Conservation (phyloP, 139 green algal species). For the Picochlorum sp. region DNA sequence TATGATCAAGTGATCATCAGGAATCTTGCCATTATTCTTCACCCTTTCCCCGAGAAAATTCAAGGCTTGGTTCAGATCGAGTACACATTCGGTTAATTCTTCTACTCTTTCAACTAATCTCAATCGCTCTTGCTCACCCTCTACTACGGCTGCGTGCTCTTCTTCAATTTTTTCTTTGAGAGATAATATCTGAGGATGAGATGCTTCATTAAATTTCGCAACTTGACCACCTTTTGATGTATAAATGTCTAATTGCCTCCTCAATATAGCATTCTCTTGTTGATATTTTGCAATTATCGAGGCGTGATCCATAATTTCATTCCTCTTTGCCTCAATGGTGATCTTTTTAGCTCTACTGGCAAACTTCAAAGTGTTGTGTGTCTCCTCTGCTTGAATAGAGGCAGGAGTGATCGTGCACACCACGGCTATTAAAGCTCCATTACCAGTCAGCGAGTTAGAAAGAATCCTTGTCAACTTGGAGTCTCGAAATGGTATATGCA, state of each 20-base stretch:
- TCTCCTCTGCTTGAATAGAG: slow-evolving; percentile 76
- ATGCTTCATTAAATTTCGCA: slow-evolving; percentile 17
- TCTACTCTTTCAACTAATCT: slow-evolving; percentile 10
- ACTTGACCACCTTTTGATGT: slow-evolving; percentile 17
- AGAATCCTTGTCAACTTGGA: slow-evolving; percentile 82
- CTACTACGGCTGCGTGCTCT: slow-evolving; percentile 39
- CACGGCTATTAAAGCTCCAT: slow-evolving; percentile 57
- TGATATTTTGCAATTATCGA: slow-evolving; percentile 74
- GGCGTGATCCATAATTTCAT: slow-evolving; percentile 70
- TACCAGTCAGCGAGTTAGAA: slow-evolving; percentile 30
- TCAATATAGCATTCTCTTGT: slow-evolving; percentile 65
- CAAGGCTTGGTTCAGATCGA: slow-evolving; percentile 4
- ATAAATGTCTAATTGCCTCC: slow-evolving; percentile 56
- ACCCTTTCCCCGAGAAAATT: neutral
- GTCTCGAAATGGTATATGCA: slow-evolving; percentile 79
- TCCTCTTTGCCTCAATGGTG: slow-evolving; percentile 23
- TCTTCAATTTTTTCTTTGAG: slow-evolving; percentile 59
- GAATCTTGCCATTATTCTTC: neutral
- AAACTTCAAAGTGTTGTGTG: slow-evolving; percentile 98
- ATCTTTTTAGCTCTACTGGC: slow-evolving; percentile 77
- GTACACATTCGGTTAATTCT: slow-evolving; percentile 11
- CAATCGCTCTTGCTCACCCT: slow-evolving; percentile 17
- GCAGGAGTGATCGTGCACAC: slow-evolving; percentile 88
- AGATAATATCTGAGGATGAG: slow-evolving; percentile 34
- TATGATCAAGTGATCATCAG: neutral